phyloP scores from a whole-genome alignment of 768 basidiomycete species.

The Exsudoporus frostii region DNA sequence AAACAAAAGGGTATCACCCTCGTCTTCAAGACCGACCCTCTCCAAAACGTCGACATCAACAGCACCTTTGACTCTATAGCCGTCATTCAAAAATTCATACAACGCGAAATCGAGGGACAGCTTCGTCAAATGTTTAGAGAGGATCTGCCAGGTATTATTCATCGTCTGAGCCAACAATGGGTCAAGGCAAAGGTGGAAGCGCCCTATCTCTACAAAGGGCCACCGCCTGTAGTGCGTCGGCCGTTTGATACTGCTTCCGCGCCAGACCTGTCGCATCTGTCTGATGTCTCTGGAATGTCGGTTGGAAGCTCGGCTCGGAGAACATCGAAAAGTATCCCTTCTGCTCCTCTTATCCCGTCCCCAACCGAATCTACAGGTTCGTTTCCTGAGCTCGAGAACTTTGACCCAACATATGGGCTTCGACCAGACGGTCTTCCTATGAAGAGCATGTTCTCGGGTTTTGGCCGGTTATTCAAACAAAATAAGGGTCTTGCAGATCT shows the following conservation, averaged over 20 bases:
- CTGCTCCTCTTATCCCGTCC: constrained; percentile 20
- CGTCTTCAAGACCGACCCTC: constrained; percentile 98
- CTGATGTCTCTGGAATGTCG: constrained; percentile 39
- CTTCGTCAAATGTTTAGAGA: constrained; percentile 97
- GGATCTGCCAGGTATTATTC: constrained; percentile 95
- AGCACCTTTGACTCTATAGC: constrained; percentile 97
- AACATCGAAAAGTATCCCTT: constrained; percentile 17
- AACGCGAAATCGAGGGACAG: constrained; percentile 95
- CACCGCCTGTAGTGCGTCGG: constrained; percentile 34
- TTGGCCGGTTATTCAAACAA: constrained; percentile 67
- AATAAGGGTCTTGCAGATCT: constrained; percentile 76
- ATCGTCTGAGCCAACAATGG: constrained; percentile 94
- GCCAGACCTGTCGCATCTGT: constrained; percentile 37
- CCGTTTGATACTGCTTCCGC: constrained; percentile 39
- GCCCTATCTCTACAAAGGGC: constrained; percentile 70
- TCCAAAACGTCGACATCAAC: constrained; percentile 97
- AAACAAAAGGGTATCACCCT: constrained; percentile 98
- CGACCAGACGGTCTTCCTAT: constrained; percentile 87
- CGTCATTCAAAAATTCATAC: constrained; percentile 96
- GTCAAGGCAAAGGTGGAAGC: constrained; percentile 90
- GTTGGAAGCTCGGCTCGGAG: constrained; percentile 32
- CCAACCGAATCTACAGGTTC: constrained; percentile 25
- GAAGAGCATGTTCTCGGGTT: constrained; percentile 77
- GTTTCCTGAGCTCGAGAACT: constrained; percentile 65
- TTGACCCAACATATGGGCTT: constrained; percentile 94